Percentiles rank a stretch among this genome's conserved stretches.
These are phyloP conservation scores for Dalbergia cochinchinensis DNA, from an alignment of 306 rosid genomes.

Conservation along the genomic window DNA sequence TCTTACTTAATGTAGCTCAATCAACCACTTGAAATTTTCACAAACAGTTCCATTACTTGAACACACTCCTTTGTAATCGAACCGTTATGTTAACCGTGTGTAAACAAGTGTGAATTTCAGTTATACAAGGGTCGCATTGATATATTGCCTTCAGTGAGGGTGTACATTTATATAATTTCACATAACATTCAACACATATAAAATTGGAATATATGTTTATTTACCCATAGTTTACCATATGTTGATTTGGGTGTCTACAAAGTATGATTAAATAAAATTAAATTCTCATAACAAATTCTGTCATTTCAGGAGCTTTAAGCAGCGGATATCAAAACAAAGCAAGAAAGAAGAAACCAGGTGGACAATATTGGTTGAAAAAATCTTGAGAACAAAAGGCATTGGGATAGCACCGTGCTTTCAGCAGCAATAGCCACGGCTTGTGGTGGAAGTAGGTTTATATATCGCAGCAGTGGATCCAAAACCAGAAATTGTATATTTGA, in stretches of 20 bases:
- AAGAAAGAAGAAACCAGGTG: slow-evolving; percentile 90
- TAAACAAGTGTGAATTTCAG: too few species aligned
- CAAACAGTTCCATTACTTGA: too few species aligned
- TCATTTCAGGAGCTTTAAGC: slow-evolving; percentile 82
- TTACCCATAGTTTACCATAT: too few species aligned
- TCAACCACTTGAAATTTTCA: neutral
- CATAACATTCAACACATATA: too few species aligned
- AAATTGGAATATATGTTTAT: too few species aligned
- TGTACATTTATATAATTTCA: too few species aligned
- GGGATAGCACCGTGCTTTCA: slow-evolving; percentile 60
- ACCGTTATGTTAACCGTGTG: too few species aligned
- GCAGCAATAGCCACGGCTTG: slow-evolving; percentile 40
- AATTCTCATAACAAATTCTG: neutral
- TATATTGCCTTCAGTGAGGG: too few species aligned
- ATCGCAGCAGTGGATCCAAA: slow-evolving; percentile 30
- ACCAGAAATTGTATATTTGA: slow-evolving; percentile 43
- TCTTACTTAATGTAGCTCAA: neutral
- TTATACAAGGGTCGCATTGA: too few species aligned
- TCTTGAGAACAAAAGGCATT: slow-evolving; percentile 68
- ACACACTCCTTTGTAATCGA: too few species aligned
- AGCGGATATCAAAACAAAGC: slow-evolving; percentile 66
- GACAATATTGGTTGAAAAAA: slow-evolving; percentile 75
- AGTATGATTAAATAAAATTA: too few species aligned
- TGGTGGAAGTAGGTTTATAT: slow-evolving; percentile 28
- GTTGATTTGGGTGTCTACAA: too few species aligned